Evolutionary conservation across 306 rosid species (phyloP).

Genomic region (Malus sylvestris): DNA sequence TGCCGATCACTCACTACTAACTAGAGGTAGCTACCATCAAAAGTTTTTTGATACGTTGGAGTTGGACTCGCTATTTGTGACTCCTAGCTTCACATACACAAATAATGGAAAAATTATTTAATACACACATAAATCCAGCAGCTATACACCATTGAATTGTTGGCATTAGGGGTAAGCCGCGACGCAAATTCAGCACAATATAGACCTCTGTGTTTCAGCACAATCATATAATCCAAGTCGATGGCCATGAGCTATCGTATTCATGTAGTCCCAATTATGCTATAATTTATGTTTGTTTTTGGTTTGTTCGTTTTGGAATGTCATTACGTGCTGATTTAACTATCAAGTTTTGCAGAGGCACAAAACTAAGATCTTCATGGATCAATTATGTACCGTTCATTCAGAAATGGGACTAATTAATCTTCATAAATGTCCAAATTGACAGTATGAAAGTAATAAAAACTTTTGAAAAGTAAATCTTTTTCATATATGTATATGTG

Average conservation of each 20-base stretch:
- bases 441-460: too few relatives aligned
- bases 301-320: neutral
- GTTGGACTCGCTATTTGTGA: neutral
- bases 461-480: too few relatives aligned
- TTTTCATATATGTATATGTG: too few relatives aligned
- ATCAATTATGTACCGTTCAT: neutral
- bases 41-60: too few relatives aligned
- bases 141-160: neutral
- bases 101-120: neutral
- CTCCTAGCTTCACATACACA: neutral
- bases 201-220: neutral
- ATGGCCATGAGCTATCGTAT: neutral
- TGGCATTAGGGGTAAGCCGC: neutral
- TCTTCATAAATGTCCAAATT: too few relatives aligned
- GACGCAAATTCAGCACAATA: neutral
- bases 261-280: neutral
- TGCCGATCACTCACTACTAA: neutral
- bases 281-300: neutral
- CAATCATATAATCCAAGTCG: neutral
- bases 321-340: neutral
- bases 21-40: too few relatives aligned
- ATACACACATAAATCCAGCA: neutral
- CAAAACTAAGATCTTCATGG: neutral
- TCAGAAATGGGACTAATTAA: neutral
- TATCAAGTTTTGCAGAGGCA: neutral